Evolutionary conservation across 176 grass and related monocot genomes (phyloP).

Genomic region (Saccharum officinarum): DNA sequence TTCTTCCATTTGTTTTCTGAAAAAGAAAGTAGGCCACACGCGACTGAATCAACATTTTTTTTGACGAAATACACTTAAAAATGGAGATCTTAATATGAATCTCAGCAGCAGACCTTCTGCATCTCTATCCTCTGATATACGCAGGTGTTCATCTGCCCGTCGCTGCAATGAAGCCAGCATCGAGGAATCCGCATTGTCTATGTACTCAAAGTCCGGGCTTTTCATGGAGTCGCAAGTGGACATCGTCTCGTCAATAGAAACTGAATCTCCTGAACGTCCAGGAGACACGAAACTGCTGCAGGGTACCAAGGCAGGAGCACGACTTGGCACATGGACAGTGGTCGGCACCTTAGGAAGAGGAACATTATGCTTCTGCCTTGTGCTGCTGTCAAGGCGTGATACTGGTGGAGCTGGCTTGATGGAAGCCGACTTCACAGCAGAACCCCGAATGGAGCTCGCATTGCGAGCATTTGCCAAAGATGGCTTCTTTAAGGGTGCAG

Average conservation of each 20-base stretch:
- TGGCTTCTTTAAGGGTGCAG: slow-evolving; percentile 52
- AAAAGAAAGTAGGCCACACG: background rate
- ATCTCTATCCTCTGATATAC: slow-evolving; percentile 63
- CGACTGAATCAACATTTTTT: background rate
- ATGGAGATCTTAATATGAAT: background rate
- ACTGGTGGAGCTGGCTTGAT: slow-evolving; percentile 35
- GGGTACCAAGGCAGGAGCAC: slow-evolving; percentile 38
- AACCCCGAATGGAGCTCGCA: slow-evolving; percentile 17
- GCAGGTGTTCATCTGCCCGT: slow-evolving; percentile 72
- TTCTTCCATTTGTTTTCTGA: slow-evolving; percentile 61
- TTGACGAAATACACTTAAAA: background rate
- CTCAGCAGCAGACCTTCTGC: slow-evolving; percentile 53
- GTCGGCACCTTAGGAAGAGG: slow-evolving; percentile 20
- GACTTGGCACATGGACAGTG: slow-evolving; percentile 10
- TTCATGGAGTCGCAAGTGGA: slow-evolving; percentile 96
- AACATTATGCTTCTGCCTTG: slow-evolving; percentile 10
- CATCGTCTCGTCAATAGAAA: slow-evolving; percentile 79
- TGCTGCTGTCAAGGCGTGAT: slow-evolving; percentile 9
- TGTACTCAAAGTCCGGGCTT: slow-evolving; percentile 93
- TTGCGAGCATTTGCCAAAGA: slow-evolving; percentile 34
- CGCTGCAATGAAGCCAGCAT: slow-evolving; percentile 69
- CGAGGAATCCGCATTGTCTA: slow-evolving; percentile 75
- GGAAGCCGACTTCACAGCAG: slow-evolving; percentile 37
- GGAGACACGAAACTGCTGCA: slow-evolving; percentile 58
- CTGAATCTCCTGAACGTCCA: slow-evolving; percentile 59